Conservation (phyloP, 306 rosid genomes). For the Crotalaria pallida region DNA sequence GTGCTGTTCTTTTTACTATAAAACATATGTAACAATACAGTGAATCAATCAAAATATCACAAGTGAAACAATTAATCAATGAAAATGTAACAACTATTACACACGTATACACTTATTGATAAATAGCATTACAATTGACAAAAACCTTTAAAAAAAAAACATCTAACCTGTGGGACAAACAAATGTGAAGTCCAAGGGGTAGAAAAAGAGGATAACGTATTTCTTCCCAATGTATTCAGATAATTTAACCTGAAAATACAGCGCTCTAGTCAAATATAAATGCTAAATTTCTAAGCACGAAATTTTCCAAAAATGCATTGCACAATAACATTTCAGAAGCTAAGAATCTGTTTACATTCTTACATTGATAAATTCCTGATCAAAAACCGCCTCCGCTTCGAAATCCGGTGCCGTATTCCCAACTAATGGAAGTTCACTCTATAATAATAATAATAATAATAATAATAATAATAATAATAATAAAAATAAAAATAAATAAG, state of each 20-base stretch:
- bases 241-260: conserved; percentile 70
- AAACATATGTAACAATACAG: no score
- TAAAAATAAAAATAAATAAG: no score
- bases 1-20: no score
- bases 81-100: no score
- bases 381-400: conserved; percentile 97
- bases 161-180: conserved; percentile 99
- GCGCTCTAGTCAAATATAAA: neutral
- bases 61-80: no score
- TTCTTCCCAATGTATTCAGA: conserved; percentile 96
- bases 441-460: neutral
- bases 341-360: neutral
- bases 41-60: no score
- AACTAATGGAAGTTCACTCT: conserved; percentile 72
- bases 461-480: no score
- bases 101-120: no score
- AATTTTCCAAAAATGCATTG: neutral
- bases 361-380: conserved; percentile 93
- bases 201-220: conserved; percentile 93
- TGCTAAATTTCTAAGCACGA: neutral
- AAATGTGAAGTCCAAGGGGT: conserved; percentile 96
- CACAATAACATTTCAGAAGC: neutral
- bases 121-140: no score
- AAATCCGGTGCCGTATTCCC: conserved; percentile 91
- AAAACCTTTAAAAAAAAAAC: no score